Evolutionary conservation across 345 rosid species (phyloP).

Genomic region (Rhodamnia rubescens): DNA sequence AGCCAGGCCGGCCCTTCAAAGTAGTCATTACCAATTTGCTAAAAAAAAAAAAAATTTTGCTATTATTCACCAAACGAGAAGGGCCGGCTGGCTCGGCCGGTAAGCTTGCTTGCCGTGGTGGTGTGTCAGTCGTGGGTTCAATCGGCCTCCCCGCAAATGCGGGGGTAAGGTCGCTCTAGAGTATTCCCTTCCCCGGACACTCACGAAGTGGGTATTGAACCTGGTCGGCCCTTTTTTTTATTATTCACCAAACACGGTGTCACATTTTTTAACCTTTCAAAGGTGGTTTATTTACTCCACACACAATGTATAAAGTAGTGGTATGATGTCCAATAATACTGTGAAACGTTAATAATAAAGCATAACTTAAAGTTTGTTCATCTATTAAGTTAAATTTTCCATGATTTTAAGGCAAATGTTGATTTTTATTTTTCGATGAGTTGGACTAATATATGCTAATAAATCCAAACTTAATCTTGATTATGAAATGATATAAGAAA

Average conservation of each 20-base stretch:
- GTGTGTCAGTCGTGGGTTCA: too few relatives aligned
- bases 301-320: neutral
- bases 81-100: too few relatives aligned
- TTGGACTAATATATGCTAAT: neutral
- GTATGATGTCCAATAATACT: neutral
- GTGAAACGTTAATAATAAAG: neutral
- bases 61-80: neutral
- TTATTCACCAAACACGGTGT: neutral
- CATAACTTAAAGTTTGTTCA: neutral
- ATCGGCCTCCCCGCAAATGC: too few relatives aligned
- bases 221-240: too few relatives aligned
- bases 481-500: neutral
- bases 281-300: neutral
- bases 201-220: too few relatives aligned
- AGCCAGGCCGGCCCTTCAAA: too few relatives aligned
- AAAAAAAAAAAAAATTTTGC: rapidly evolving
- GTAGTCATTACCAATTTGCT: neutral
- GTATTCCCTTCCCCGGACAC: too few relatives aligned
- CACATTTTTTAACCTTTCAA: neutral
- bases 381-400: neutral
- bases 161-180: too few relatives aligned
- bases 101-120: too few relatives aligned
- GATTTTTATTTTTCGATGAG: neutral
- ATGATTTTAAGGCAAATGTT: neutral
- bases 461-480: neutral